phyloP scores from a whole-genome alignment of 495 filamentous ascomycete species.

The Umbilicaria muhlenbergii region DNA sequence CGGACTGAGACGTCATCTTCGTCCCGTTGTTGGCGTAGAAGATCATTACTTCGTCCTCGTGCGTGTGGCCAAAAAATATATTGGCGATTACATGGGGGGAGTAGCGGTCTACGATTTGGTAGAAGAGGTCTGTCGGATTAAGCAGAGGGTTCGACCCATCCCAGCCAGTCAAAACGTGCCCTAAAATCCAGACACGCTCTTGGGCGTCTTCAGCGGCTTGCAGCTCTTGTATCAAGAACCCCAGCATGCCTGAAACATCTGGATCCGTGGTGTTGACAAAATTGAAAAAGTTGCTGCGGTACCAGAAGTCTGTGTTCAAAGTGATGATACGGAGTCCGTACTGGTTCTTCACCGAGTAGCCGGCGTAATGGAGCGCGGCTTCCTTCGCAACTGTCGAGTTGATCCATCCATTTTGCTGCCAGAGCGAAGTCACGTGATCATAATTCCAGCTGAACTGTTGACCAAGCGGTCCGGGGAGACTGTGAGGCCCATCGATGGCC shows the following conservation, averaged over 20 bases:
- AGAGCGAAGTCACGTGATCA: conserved; percentile 32
- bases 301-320: conserved; percentile 37
- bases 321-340: conserved; percentile 33
- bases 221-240: conserved; percentile 34
- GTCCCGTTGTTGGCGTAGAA: conserved; percentile 37
- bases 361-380: conserved; percentile 32
- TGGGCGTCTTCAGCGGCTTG: conserved; percentile 33
- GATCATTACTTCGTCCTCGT: conserved; percentile 36
- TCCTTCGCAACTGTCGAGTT: conserved; percentile 22
- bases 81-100: conserved; percentile 38
- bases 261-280: conserved; percentile 24
- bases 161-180: conserved; percentile 36
- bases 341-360: conserved; percentile 33
- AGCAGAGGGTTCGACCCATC: conserved; percentile 33
- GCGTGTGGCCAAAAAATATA: conserved; percentile 41
- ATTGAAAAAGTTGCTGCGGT: conserved; percentile 27
- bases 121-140: conserved; percentile 35
- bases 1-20: conserved; percentile 20
- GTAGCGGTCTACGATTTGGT: conserved; percentile 41
- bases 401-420: conserved; percentile 38
- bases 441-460: conserved; percentile 42
- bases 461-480: conserved; percentile 33
- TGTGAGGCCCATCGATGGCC: conserved; percentile 33
- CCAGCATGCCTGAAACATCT: conserved; percentile 19
- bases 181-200: conserved; percentile 40